These are phyloP conservation scores for Diaporthe sp. DNA, from an alignment of 2,329 filamentous ascomycete genomes.

Conservation along the genomic window DNA sequence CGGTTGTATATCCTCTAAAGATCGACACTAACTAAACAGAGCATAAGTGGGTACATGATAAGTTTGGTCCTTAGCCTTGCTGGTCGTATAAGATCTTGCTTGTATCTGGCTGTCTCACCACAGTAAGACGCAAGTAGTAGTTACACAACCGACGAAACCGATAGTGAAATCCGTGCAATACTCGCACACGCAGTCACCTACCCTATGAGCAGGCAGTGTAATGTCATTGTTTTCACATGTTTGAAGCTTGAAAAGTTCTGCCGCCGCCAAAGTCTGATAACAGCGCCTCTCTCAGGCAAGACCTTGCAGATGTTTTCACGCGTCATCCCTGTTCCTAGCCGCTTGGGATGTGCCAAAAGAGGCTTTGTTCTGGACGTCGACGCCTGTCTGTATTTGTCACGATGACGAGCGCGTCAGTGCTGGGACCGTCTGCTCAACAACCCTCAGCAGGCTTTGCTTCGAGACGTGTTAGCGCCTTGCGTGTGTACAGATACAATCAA, in stretches of 20 bases:
- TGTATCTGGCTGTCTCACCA: background rate
- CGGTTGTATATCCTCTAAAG: conserved; percentile 13
- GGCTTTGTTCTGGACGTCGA: conserved; percentile 9
- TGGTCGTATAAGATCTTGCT: conserved; percentile 22
- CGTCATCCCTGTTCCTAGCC: conserved; percentile 15
- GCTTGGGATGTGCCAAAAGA: background rate
- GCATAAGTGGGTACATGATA: background rate
- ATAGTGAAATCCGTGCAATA: background rate
- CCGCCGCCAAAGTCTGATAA: background rate
- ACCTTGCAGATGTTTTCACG: background rate
- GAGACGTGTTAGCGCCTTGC: background rate
- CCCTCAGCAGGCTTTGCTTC: background rate
- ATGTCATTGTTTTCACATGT: conserved; percentile 17
- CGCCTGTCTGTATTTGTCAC: background rate
- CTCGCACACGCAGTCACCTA: background rate
- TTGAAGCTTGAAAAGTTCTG: background rate
- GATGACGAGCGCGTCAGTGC: conserved; percentile 17
- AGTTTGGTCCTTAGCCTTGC: conserved; percentile 10
- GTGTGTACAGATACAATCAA: conserved; percentile 15
- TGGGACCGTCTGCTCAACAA: background rate
- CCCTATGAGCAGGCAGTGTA: background rate
- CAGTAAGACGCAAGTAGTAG: background rate
- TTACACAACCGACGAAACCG: background rate
- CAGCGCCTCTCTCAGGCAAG: conserved; percentile 8
- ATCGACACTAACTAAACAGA: conserved; percentile 13